phyloP scores from a whole-genome alignment of 2,329 filamentous ascomycete species.

The Chaetothyriales sp. region DNA sequence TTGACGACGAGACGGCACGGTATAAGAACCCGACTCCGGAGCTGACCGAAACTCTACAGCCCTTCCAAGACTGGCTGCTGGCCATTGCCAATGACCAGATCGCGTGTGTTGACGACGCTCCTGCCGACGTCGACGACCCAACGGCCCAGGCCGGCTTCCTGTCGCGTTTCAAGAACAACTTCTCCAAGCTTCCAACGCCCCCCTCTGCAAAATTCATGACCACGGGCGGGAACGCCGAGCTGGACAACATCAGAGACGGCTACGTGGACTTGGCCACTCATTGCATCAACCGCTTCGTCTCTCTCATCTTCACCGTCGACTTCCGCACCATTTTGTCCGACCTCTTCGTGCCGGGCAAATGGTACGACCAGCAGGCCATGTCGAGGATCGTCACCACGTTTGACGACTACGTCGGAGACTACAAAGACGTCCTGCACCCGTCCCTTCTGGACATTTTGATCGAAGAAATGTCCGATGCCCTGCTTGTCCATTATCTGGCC shows the following conservation, averaged over 20 bases:
- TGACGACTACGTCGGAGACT: constrained; percentile 86
- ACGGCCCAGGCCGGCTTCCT: constrained; percentile 65
- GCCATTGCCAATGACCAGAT: constrained; percentile 98
- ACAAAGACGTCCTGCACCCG: constrained; percentile 69
- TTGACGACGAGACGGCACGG: constrained; percentile 68
- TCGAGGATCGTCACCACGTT: constrained; percentile 90
- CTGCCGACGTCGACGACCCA: constrained; percentile 58
- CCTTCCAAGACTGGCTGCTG: constrained; percentile 76
- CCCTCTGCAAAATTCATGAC: constrained; percentile 52
- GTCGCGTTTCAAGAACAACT: constrained; percentile 69
- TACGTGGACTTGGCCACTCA: constrained; percentile 93
- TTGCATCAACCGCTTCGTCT: constrained; percentile 76
- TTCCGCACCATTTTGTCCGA: constrained; percentile 70
- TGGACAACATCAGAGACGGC: constrained; percentile 66
- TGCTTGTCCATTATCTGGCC: constrained; percentile 72
- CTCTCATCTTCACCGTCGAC: constrained; percentile 80
- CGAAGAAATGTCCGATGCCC: constrained; percentile 83
- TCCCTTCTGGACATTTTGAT: constrained; percentile 82
- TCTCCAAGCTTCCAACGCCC: constrained; percentile 65
- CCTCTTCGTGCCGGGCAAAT: constrained; percentile 70
- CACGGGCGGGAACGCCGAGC: constrained; percentile 56
- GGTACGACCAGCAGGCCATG: constrained; percentile 80
- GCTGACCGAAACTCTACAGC: constrained; percentile 55
- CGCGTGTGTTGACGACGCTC: constrained; percentile 84
- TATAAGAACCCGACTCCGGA: constrained; percentile 45